A percentile compares a stretch with the other conserved stretches of the same genome.
These are phyloP conservation scores for Fusarium chlamydosporum DNA, from an alignment of 2,329 filamentous ascomycete species.

Conservation along the genomic window DNA sequence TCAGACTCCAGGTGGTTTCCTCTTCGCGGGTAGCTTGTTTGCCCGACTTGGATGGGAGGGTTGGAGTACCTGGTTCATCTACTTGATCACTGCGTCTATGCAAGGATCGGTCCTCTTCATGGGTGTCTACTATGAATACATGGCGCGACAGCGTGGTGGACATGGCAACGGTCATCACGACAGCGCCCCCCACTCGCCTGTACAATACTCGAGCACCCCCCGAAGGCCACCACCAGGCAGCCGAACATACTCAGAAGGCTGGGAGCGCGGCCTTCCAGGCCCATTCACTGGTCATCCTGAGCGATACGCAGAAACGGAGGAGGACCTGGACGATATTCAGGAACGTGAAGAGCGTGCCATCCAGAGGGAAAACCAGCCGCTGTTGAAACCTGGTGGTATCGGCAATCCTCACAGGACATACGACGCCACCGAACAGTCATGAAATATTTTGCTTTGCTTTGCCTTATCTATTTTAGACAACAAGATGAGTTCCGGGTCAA, in stretches of 20 bases:
- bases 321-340: slow-evolving; percentile 65
- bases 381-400: slow-evolving; percentile 65
- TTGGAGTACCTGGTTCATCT: slow-evolving; percentile 97
- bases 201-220: slow-evolving; percentile 48
- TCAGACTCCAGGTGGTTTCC: slow-evolving; percentile 91
- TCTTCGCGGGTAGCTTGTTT: slow-evolving; percentile 89
- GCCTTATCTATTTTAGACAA: slow-evolving; percentile 16
- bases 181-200: slow-evolving; percentile 50
- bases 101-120: slow-evolving; percentile 86
- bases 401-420: slow-evolving; percentile 62
- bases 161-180: slow-evolving; percentile 44
- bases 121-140: slow-evolving; percentile 82
- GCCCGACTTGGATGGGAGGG: slow-evolving; percentile 82
- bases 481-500: slow-evolving; percentile 21
- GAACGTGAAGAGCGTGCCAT: slow-evolving; percentile 67
- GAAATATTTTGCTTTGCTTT: slow-evolving; percentile 4
- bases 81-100: slow-evolving; percentile 85
- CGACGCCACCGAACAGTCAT: slow-evolving; percentile 49
- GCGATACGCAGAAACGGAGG: slow-evolving; percentile 65
- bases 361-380: slow-evolving; percentile 64
- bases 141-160: slow-evolving; percentile 55
- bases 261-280: slow-evolving; percentile 65
- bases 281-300: slow-evolving; percentile 68
- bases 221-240: slow-evolving; percentile 56
- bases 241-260: slow-evolving; percentile 65